These are phyloP conservation scores for Posidonia australis DNA, from an alignment of 106 monocot species.

Conservation along the genomic window DNA sequence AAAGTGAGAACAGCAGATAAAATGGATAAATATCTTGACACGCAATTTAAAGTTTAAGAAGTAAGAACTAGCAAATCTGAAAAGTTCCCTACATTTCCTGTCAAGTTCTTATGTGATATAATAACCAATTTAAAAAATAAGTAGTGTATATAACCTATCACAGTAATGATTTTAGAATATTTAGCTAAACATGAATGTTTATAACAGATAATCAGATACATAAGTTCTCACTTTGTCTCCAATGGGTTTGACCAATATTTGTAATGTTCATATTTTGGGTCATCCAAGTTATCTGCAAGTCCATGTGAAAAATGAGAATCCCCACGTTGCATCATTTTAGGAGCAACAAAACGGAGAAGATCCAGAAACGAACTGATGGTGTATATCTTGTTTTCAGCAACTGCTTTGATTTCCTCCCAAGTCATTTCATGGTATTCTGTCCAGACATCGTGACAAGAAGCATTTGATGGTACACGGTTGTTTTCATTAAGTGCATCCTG, in stretches of 20 bases:
- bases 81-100: too few species aligned
- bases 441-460: conserved; percentile 80
- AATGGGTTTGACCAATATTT: conserved; percentile 99
- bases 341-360: conserved; percentile 92
- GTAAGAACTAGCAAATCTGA: too few species aligned
- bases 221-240: conserved; percentile 60
- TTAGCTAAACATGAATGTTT: neutral
- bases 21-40: too few species aligned
- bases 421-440: conserved; percentile 92
- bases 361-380: conserved; percentile 70
- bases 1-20: too few species aligned
- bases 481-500: conserved; percentile 82
- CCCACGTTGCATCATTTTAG: conserved; percentile 98
- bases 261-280: conserved; percentile 75
- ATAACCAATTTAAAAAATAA: too few species aligned
- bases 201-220: neutral
- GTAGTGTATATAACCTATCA: neutral
- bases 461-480: conserved; percentile 48
- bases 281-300: conserved; percentile 88
- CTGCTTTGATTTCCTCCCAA: conserved; percentile 72
- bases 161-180: neutral
- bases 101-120: too few species aligned
- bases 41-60: too few species aligned
- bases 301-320: conserved; percentile 93
- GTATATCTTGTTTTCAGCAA: conserved; percentile 79